phyloP scores from a whole-genome alignment of 177 flowering plant species.

The Vitis hybrid region DNA sequence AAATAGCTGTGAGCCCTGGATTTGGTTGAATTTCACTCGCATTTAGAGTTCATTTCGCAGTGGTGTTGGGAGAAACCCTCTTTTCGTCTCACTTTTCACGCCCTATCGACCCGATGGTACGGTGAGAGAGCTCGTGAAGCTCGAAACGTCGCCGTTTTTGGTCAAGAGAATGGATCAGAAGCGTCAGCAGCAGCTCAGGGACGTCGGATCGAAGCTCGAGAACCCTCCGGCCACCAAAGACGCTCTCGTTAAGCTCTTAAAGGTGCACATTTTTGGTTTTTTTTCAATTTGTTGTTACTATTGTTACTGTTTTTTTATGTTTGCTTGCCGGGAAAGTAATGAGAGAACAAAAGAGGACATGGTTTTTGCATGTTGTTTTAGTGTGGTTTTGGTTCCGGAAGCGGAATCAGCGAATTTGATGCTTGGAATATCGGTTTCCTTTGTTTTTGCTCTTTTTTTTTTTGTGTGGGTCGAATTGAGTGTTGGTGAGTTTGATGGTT shows the following conservation, averaged over 20 bases:
- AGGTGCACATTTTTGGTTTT: constrained; percentile 44
- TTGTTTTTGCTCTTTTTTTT: neutral
- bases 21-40: constrained; percentile 16
- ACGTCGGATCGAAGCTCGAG: constrained; percentile 86
- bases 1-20: neutral
- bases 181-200: constrained; percentile 65
- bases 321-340: neutral
- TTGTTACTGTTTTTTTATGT: neutral
- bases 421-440: neutral
- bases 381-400: too few species aligned
- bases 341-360: too few species aligned
- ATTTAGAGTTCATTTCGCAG: constrained; percentile 23
- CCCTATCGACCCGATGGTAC: neutral
- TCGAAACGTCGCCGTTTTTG: neutral
- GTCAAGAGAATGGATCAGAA: constrained; percentile 45
- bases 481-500: neutral
- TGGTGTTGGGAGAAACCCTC: constrained; percentile 14
- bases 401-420: neutral
- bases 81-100: neutral
- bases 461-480: neutral
- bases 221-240: constrained; percentile 71
- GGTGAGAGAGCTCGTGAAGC: neutral
- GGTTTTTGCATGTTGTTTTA: too few species aligned
- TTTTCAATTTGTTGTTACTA: neutral
- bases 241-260: constrained; percentile 73